phyloP scores from a whole-genome alignment of 768 basidiomycete genomes.

The Rhodocollybia butyracea region DNA sequence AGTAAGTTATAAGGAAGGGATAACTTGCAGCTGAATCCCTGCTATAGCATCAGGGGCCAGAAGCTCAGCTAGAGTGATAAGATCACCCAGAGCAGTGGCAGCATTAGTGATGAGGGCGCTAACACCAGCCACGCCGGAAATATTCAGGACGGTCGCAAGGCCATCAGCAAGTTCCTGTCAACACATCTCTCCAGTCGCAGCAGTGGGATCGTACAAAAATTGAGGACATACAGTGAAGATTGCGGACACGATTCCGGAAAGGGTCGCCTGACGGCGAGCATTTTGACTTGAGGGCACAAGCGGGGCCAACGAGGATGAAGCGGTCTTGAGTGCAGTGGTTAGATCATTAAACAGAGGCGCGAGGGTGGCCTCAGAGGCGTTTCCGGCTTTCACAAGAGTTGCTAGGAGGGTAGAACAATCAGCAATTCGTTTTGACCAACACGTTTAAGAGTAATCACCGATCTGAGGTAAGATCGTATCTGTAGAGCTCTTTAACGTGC shows the following conservation, averaged over 20 bases:
- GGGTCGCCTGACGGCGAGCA: slow-evolving; percentile 20
- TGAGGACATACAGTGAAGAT: slow-evolving; percentile 19
- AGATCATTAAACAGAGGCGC: slow-evolving; percentile 20
- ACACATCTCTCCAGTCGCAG: neutral
- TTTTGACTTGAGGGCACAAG: slow-evolving; percentile 9
- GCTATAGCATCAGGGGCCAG: slow-evolving; percentile 25
- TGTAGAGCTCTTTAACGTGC: neutral
- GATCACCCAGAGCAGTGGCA: slow-evolving; percentile 21
- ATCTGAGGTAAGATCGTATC: slow-evolving; percentile 1
- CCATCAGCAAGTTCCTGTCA: slow-evolving; percentile 20
- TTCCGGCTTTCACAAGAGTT: slow-evolving; percentile 13
- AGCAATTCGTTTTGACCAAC: neutral
- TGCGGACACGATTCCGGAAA: slow-evolving; percentile 22
- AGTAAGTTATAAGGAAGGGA: too few species aligned
- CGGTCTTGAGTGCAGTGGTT: slow-evolving; percentile 18
- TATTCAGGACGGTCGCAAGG: slow-evolving; percentile 18
- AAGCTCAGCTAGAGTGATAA: slow-evolving; percentile 20
- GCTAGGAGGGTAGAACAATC: neutral
- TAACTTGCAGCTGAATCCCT: too few species aligned
- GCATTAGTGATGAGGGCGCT: slow-evolving; percentile 18
- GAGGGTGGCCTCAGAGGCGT: slow-evolving; percentile 16
- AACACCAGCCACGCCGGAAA: slow-evolving; percentile 18
- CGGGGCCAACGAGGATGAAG: slow-evolving; percentile 14
- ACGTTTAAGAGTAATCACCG: neutral
- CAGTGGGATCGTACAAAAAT: neutral